phyloP scores from a whole-genome alignment of 805 yeast species.

The Barnettozyma salicaria region DNA sequence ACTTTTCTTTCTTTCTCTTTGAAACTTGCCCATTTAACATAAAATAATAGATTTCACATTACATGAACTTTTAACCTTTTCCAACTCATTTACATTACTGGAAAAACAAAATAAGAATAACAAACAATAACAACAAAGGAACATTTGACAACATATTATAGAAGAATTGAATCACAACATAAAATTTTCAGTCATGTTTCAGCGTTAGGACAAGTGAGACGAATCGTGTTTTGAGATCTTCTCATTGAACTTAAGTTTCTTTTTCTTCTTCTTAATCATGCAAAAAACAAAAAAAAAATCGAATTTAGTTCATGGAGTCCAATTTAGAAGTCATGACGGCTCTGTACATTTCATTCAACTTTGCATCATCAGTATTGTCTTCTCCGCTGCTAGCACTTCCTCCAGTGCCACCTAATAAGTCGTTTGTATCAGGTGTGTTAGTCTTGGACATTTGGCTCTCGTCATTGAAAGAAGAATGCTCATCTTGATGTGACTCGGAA shows the following conservation, averaged over 20 bases:
- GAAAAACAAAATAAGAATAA: no score
- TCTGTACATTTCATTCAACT: conserved; percentile 24
- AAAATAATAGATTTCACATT: no score
- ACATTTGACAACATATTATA: no score
- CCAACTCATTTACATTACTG: no score
- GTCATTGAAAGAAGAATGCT: conserved; percentile 1
- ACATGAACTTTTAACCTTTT: no score
- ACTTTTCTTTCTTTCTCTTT: no score
- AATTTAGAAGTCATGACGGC: conserved; percentile 25
- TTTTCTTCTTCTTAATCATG: background rate
- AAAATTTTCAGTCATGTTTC: no score
- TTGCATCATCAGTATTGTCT: conserved; percentile 14
- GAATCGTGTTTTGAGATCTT: no score
- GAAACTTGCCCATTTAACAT: no score
- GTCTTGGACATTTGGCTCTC: background rate
- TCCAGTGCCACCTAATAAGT: background rate
- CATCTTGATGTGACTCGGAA: conserved; percentile 3
- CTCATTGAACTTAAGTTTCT: background rate
- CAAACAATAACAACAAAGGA: no score
- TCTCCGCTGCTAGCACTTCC: conserved; percentile 4
- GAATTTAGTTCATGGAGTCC: conserved; percentile 17
- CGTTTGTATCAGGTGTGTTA: conserved; percentile 3
- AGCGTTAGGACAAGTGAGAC: no score
- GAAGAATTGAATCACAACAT: no score
- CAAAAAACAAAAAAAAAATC: background rate